Conservation (phyloP, 2,329 filamentous ascomycete genomes). For the Stenocarpella maydis region DNA sequence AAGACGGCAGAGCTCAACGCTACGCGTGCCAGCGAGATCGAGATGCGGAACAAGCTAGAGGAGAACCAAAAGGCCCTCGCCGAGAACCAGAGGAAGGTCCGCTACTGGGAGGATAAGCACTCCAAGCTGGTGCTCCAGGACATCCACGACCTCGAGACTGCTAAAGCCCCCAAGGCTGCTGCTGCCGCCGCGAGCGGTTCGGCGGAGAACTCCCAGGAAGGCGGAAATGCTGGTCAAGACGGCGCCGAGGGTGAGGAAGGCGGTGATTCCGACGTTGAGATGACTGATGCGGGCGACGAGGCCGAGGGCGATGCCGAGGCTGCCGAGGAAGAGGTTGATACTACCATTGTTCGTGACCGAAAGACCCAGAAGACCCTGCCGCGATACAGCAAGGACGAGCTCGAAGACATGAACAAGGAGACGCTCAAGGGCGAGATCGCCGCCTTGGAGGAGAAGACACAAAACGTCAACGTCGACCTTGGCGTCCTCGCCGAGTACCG, state of each 20-base stretch:
- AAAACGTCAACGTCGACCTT: slow-evolving; percentile 87
- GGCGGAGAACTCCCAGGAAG: slow-evolving; percentile 40
- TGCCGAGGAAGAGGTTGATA: slow-evolving; percentile 39
- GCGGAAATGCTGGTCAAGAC: slow-evolving; percentile 38
- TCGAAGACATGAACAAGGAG: slow-evolving; percentile 71
- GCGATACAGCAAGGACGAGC: slow-evolving; percentile 76
- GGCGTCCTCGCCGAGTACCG: slow-evolving; percentile 67
- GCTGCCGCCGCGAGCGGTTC: slow-evolving; percentile 41
- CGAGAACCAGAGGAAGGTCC: slow-evolving; percentile 85
- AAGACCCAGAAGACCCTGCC: slow-evolving; percentile 69
- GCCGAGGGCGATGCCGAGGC: slow-evolving; percentile 39
- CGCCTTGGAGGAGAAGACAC: slow-evolving; percentile 73
- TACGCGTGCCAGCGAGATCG: slow-evolving; percentile 88
- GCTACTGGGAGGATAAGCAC: slow-evolving; percentile 91
- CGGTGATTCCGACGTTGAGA: slow-evolving; percentile 41
- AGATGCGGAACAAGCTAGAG: slow-evolving; percentile 98
- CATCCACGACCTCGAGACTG: slow-evolving; percentile 70
- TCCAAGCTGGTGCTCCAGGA: slow-evolving; percentile 85
- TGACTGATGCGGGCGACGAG: slow-evolving; percentile 40
- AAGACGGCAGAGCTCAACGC: slow-evolving; percentile 88
- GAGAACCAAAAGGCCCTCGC: slow-evolving; percentile 89
- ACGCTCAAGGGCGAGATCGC: slow-evolving; percentile 69
- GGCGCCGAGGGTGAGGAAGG: slow-evolving; percentile 40
- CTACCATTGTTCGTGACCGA: slow-evolving; percentile 39
- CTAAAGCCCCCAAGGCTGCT: slow-evolving; percentile 42